Evolutionary conservation across 495 filamentous ascomycete genomes (phyloP), one percentile per base, ranked within the genome.

Genomic region (Hypoxylon trugodes): DNA sequence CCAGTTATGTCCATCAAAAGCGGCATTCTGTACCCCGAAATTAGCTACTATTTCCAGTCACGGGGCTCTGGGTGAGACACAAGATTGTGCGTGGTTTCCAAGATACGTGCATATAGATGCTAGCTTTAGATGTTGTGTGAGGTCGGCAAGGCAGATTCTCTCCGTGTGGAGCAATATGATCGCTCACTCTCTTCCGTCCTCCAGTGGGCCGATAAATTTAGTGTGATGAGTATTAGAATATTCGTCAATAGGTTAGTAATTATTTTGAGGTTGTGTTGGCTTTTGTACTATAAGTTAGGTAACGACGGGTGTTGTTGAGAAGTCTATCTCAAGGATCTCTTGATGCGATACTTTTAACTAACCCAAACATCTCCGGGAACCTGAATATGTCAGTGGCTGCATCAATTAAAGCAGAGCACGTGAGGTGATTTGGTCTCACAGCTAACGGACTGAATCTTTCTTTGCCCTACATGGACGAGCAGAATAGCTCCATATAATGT

Each of bases 1-100:
- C 19, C 19, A 16, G n/a, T 38, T 13, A 36, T 13, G 13, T 13
- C 5, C 45, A 42, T 32, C 28, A 15, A 50, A 56, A 26, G 56
- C 24, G 12, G 33, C 8, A 40, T 48, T 26, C 24, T 3, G 28
- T 30, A 36, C 18, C 37, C 43, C 40, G 35, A 43, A 40, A 51
- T 30, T 32, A 19, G 47, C 16, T 61, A 51, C 30, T 13, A 33
- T 61, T 59, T 61, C n/a, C 33, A 61, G 64, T 67, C 64, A 67
- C 58, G 64, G 42, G 64, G 63, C 38, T 33, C 16, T 33, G 42
- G 21, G 56, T 56, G 56, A 66, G 62, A 60, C 62, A 66, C 26
- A 22, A 46, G 36, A 52, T 46, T 42, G 48, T 36, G 30, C 42
- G 37, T 42, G 10, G 50, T 50, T 47, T 54, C 24, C 13, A 38